Evolutionary conservation across 2,329 filamentous ascomycete genomes (phyloP), one percentile per base, ranked within the genome.

Genomic region (Stagonosporopsis cucurbitacearum): DNA sequence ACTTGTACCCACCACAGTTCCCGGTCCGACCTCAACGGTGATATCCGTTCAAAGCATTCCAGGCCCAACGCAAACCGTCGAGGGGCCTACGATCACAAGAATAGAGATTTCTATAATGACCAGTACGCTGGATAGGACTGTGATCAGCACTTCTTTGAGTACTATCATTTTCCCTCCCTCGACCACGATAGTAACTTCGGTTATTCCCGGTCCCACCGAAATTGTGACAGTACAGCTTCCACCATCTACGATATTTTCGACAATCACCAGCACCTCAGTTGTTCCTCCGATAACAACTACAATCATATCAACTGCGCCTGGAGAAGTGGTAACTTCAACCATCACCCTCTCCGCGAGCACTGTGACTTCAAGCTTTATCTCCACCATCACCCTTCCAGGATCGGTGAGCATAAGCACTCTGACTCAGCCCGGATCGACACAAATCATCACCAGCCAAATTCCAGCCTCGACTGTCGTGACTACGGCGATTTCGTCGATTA

Each of bases 371-470:
- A 71, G 63, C 4, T 64, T 68, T 25, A 17, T 68, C 13, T 68
- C 64, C 0, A 72, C 69, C 1, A 50, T 64, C 3, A 65, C 62
- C 17, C 23, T 65, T 22, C 53, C 67, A n/a, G 59, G 60, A 8
- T 33, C 44, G 22, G 7, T 50, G 13, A 49, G 35, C 7, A 46
- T 41, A 6, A 53, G 40, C 12, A 58, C 45, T 12, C 12, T 60
- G 4, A 54, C 59, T 23, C 35, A 62, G 30, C 54, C 65, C 20
- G 58, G 60, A 6, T 57, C 59, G 3, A 71, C 67, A 9, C 35
- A 58, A 15, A 64, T 62, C 3, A 46, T 70, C 4, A 74, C 71
- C 4, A 63, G 67, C 8, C 61, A 64, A 2, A 46, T 74, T 17
- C 70, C 70, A 2, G 62, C 60, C 7, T 65, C 57, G 17, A 73